These are phyloP conservation scores for Aspergillus sp. DNA, from an alignment of 2,329 filamentous ascomycete genomes.

Conservation along the genomic window DNA sequence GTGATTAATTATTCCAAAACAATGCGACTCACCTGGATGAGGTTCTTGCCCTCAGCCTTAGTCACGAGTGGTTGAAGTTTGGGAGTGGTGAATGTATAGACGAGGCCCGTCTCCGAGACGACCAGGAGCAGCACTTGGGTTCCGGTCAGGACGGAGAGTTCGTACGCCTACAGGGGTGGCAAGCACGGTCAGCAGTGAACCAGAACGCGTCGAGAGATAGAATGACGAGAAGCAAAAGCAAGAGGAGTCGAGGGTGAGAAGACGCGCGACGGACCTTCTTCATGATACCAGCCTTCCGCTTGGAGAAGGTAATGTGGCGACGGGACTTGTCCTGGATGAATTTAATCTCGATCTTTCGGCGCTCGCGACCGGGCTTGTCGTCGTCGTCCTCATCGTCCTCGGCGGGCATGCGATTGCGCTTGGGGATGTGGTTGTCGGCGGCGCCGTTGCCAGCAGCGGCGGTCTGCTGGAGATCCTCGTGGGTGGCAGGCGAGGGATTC, in stretches of 20 bases:
- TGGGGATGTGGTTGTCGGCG: slow-evolving; percentile 76
- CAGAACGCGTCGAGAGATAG: not conserved
- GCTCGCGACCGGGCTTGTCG: slow-evolving; percentile 94
- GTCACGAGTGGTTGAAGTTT: slow-evolving; percentile 97
- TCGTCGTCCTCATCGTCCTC: slow-evolving; percentile 97
- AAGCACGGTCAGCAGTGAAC: slow-evolving; percentile 9
- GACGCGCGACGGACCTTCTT: slow-evolving; percentile 69
- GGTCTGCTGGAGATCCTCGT: slow-evolving; percentile 55
- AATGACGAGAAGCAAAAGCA: not conserved
- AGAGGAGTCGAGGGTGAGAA: slow-evolving; percentile 6
- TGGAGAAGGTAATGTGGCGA: slow-evolving; percentile 98
- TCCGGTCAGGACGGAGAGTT: slow-evolving; percentile 91
- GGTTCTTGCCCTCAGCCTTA: slow-evolving; percentile 97
- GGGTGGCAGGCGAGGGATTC: slow-evolving; percentile 63
- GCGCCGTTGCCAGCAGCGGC: slow-evolving; percentile 57
- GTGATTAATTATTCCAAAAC: slow-evolving; percentile 1
- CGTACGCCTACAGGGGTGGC: slow-evolving; percentile 63
- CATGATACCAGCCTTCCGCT: slow-evolving; percentile 99
- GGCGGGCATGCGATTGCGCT: slow-evolving; percentile 71
- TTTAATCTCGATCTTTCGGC: slow-evolving; percentile 99
- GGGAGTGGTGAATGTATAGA: slow-evolving; percentile 97
- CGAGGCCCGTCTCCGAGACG: slow-evolving; percentile 91
- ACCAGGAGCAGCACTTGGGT: slow-evolving; percentile 95
- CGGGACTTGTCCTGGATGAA: slow-evolving; percentile 99
- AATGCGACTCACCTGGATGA: slow-evolving; percentile 72